Base-by-base conservation (phyloP, 371 early-diverging fungal species). In the Mucor plumbeus region DNA sequence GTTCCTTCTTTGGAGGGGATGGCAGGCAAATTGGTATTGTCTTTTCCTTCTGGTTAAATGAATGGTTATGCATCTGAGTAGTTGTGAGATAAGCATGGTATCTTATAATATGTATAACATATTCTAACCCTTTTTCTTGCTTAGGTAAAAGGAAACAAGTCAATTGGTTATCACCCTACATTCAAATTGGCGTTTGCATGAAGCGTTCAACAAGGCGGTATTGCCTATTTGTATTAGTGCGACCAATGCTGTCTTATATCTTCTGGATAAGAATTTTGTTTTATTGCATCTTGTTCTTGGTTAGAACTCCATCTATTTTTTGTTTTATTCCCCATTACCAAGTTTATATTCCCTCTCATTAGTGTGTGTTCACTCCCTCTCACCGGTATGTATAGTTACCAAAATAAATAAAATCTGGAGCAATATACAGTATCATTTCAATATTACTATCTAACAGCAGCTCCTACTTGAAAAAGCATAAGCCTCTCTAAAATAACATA, bases 1-100 rank as follows among this genome's bases (percentile, higher is more conserved):
- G 65, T 47, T 58, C 58, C 65, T 64, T 64, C 65, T 64, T 64
- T 58, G 48, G 65, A 64, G 58, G 65, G 59, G 41, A 64, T 64
- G 64, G 63, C 63, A 39, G 55, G 64, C 64, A 64, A 35, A 64
- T 64, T 56, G 56, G 58, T 64, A 64, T 64, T 64, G 58, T 64
- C 58, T 64, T 55, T 64, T 64, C 57, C 64, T 55, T 57, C 64
- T 64, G 64, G 19, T 56, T 64, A 55, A 44, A 64, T 56, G 47
- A 57, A 57, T 64, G 57, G 47, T 64, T 56, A 64, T 44, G 64
- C 57, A 57, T 64, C 56, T 64, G 57, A 44, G 57, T 64, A 44
- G 34, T 57, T 55, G 43, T 64, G 57, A 64, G 64, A 56, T 64
- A 64, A 57, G 57, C 4, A 44, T 64, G 36, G 57, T 56, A 64